A percentile compares a stretch with the other conserved stretches of the same genome.
Conservation (phyloP, 805 yeast genomes). For the Isabelozyma rhagii region DNA sequence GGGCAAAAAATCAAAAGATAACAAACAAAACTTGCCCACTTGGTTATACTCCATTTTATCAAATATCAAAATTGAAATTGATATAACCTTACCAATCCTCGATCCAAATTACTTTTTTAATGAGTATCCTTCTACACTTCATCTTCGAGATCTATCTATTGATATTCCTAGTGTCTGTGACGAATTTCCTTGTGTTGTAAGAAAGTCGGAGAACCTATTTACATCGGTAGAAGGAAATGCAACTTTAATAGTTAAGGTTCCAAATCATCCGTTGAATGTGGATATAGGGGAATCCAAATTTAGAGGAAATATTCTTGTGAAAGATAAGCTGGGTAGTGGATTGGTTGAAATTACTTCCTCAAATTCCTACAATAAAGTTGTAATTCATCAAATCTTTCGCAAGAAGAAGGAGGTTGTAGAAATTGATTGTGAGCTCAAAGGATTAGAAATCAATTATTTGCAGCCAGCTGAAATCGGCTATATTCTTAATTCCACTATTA, state of each 20-base stretch:
- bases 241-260: neutral
- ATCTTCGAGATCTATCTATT: neutral
- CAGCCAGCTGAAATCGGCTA: conserved; percentile 11
- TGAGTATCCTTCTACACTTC: neutral
- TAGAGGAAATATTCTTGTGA: neutral
- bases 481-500: conserved; percentile 9
- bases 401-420: neutral
- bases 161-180: neutral
- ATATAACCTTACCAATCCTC: conserved; percentile 10
- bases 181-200: neutral
- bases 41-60: conserved; percentile 22
- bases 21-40: conserved; percentile 12
- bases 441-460: conserved; percentile 7
- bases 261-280: neutral
- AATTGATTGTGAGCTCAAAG: conserved; percentile 3
- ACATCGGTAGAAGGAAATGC: neutral
- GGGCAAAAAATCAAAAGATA: neutral
- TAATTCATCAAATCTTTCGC: neutral
- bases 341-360: neutral
- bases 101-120: neutral
- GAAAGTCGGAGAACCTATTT: neutral
- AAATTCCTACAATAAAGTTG: neutral
- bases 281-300: neutral
- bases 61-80: conserved; percentile 8
- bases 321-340: neutral